Evolutionary conservation across 2,329 filamentous ascomycete species (phyloP), one percentile per base, ranked within the genome.

Genomic region (Hymenoscyphus albidus): DNA sequence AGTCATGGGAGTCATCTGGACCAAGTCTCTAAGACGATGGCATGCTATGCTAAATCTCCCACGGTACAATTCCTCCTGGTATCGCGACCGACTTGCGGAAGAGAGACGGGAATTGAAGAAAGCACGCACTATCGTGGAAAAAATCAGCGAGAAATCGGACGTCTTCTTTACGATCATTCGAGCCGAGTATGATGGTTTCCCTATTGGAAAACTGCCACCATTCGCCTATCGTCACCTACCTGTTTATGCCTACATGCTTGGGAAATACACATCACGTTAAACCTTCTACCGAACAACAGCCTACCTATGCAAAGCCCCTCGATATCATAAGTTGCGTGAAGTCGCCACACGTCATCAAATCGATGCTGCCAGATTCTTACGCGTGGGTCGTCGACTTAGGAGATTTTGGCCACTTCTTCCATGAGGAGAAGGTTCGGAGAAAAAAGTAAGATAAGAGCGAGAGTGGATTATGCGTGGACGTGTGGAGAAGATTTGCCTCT

Each of bases 241-340:
- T 6, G 69, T 76, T 3, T 77, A 76, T 63, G 62, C 64, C 27
- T 78, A 78, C 62, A 78, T 78, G 76, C 32, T 78, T 14, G 73
- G 66, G 40, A 78, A 78, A 65, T 78, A 73, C 64, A 77, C 76
- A 22, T 73, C 68, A 22, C 72, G 76, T 57, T 78, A 75, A 74
- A 65, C 62, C 22, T 78, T 78, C 67, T 78, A 77, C 64, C 73
- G 70, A 62, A 70, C 64, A 7, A 70, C 69, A 5, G 74, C 76
- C 58, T 42, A 64, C 7, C 64, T 76, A 9, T 77, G 74, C 63
- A 66, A 69, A 3, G 63, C 64, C 62, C 68, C 66, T 61, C 51
- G 63, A 18, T 69, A 69, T 61, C 44, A 65, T 70, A 76, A 75
- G 69, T 65, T 77, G 58, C 64, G 64, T 5, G 70, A 73, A 65